Evolutionary conservation across 106 monocot species (phyloP).

Genomic region (Dioscorea dumetorum): DNA sequence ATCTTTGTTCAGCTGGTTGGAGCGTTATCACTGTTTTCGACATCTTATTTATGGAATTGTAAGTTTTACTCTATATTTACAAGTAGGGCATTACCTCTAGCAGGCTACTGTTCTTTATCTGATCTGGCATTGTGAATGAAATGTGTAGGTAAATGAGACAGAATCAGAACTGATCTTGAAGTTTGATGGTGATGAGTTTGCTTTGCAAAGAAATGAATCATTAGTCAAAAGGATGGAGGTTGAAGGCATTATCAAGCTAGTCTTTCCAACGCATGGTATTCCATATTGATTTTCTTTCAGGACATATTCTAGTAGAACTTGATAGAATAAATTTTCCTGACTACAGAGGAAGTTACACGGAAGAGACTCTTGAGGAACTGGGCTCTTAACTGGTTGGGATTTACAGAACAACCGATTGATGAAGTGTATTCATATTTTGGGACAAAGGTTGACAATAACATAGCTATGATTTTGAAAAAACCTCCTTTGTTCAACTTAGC

Average conservation of each 20-base stretch:
- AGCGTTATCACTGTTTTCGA: slow-evolving; percentile 58
- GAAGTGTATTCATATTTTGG: slow-evolving; percentile 90
- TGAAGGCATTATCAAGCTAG: slow-evolving; percentile 72
- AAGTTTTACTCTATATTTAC: too few relatives aligned
- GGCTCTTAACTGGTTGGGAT: slow-evolving; percentile 87
- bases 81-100: too few relatives aligned
- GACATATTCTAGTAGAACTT: slow-evolving; percentile 8
- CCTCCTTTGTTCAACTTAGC: slow-evolving; percentile 1
- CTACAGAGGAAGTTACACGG: slow-evolving; percentile 64
- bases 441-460: slow-evolving; percentile 42
- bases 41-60: slow-evolving; percentile 80
- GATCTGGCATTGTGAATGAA: too few relatives aligned
- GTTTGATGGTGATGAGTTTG: slow-evolving; percentile 46
- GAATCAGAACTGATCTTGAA: slow-evolving; percentile 27
- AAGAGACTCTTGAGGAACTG: slow-evolving; percentile 62
- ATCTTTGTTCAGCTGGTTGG: slow-evolving; percentile 87
- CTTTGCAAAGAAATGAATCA: slow-evolving; percentile 45
- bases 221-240: slow-evolving; percentile 48
- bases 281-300: slow-evolving; percentile 1
- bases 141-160: slow-evolving; percentile 54
- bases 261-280: slow-evolving; percentile 79
- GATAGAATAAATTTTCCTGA: not conserved
- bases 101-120: too few relatives aligned
- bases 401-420: slow-evolving; percentile 89
- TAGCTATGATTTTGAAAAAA: not conserved